phyloP scores from a whole-genome alignment of 495 filamentous ascomycete genomes.

The Aspergillus conjunctus region DNA sequence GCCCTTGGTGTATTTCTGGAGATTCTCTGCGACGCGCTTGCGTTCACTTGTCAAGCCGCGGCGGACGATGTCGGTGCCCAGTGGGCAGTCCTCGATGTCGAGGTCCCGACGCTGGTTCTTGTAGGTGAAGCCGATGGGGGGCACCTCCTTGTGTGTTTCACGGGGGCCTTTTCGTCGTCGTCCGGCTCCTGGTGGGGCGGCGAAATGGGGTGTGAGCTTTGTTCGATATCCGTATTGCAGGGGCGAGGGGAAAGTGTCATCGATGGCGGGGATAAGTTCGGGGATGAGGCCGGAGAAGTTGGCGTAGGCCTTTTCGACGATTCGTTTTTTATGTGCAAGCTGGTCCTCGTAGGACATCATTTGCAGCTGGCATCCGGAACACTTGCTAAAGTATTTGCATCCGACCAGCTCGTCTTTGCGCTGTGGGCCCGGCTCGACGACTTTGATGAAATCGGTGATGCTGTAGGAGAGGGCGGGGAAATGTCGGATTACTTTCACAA shows the following conservation, averaged over 20 bases:
- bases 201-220: constrained; percentile 95
- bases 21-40: constrained; percentile 65
- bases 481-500: constrained; percentile 76
- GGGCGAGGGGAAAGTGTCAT: constrained; percentile 85
- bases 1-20: constrained; percentile 72
- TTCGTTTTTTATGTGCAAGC: constrained; percentile 76
- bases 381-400: constrained; percentile 84
- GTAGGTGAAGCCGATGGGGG: constrained; percentile 86
- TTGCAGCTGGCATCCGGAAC: constrained; percentile 95
- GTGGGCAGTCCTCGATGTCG: constrained; percentile 97
- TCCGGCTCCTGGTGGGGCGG: constrained; percentile 58
- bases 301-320: constrained; percentile 88
- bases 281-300: constrained; percentile 84
- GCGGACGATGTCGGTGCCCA: constrained; percentile 83
- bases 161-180: constrained; percentile 40
- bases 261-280: constrained; percentile 72
- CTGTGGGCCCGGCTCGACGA: constrained; percentile 69
- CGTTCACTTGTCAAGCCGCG: constrained; percentile 75
- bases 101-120: constrained; percentile 73
- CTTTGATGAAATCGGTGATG: constrained; percentile 76
- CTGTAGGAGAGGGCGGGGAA: constrained; percentile 61
- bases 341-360: constrained; percentile 92
- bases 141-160: constrained; percentile 53
- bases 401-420: constrained; percentile 75
- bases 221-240: constrained; percentile 92